Evolutionary conservation across 2,329 filamentous ascomycete species (phyloP), one percentile per base, ranked within the genome.

Genomic region (Colletotrichum sp.): DNA sequence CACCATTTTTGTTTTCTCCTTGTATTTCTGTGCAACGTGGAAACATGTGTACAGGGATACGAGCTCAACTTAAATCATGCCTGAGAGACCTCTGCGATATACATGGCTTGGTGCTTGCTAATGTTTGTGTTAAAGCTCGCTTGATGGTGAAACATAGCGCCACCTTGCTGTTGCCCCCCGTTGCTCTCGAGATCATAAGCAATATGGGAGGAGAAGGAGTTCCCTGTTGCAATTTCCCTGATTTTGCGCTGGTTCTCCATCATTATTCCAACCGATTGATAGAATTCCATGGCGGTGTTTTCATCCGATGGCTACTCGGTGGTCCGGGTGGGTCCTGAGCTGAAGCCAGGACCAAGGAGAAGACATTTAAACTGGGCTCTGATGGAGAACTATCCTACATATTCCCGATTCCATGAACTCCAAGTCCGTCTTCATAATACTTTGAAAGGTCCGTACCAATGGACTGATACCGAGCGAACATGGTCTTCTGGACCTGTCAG

Each of bases 281-380:
- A 52, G 0, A 21, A 7, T 8, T 21, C 1, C n/a, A 12, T 21
- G 2, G 18, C 18, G 0, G n/a, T 52, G 10, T 8, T 21, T 24
- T 21, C 44, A 13, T 13, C n/a, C 44, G n/a, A 52, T 52, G 10
- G n/a, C n/a, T 21, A 21, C n/a, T 0, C 3, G n/a, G 6, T 52
- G 10, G n/a, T 5, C 44, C 44, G 44, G n/a, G 10, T 21, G 44
- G 44, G 12, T 21, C n/a, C 44, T 24, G 6, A 52, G n/a, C 44
- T 52, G 44, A 21, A 24, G 44, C 44, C n/a, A 52, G n/a, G n/a
- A 24, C 6, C 6, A 21, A 52, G n/a, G n/a, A n/a, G n/a, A n/a
- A n/a, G n/a, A n/a, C n/a, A n/a, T n/a, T n/a, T n/a, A n/a, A n/a
- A n/a, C n/a, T n/a, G n/a, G n/a, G n/a, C n/a, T n/a, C 39, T 49